phyloP scores from a whole-genome alignment of 2,329 filamentous ascomycete genomes.

The Fusarium buharicum region DNA sequence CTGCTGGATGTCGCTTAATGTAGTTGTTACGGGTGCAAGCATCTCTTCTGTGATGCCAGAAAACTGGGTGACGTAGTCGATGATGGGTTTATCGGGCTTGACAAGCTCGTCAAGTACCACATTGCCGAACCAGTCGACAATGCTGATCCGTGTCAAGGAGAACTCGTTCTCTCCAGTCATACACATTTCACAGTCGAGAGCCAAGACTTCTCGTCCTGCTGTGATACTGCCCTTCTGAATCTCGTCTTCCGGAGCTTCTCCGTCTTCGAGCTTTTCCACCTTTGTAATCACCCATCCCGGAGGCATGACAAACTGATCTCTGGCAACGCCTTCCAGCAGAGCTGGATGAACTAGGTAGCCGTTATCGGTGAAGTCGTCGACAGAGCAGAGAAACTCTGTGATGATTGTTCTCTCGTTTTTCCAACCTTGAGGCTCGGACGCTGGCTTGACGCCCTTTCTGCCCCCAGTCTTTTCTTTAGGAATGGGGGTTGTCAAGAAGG shows the following conservation, averaged over 20 bases:
- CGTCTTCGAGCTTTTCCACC: conserved; percentile 74
- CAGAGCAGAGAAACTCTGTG: conserved; percentile 77
- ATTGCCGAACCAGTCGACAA: conserved; percentile 86
- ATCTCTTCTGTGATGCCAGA: conserved; percentile 92
- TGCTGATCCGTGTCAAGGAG: conserved; percentile 87
- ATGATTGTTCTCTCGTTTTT: conserved; percentile 82
- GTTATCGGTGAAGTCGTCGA: conserved; percentile 81
- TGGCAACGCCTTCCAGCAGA: conserved; percentile 69
- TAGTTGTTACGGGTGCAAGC: conserved; percentile 85
- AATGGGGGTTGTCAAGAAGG: conserved; percentile 80
- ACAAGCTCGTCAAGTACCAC: conserved; percentile 90
- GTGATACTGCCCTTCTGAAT: conserved; percentile 86
- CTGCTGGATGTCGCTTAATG: conserved; percentile 81
- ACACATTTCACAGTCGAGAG: conserved; percentile 98
- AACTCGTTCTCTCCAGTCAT: conserved; percentile 82
- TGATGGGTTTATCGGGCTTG: conserved; percentile 87
- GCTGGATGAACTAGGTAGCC: conserved; percentile 88
- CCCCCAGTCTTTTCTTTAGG: conserved; percentile 72
- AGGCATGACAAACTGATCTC: conserved; percentile 63
- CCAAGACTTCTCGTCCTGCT: conserved; percentile 79
- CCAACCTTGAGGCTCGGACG: conserved; percentile 72
- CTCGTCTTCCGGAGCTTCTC: conserved; percentile 72
- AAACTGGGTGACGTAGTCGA: conserved; percentile 89
- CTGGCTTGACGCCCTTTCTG: conserved; percentile 68
- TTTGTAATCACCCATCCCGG: conserved; percentile 86